Base-by-base conservation (phyloP, 495 filamentous ascomycete genomes). In the Astrothelium subdiscretum region DNA sequence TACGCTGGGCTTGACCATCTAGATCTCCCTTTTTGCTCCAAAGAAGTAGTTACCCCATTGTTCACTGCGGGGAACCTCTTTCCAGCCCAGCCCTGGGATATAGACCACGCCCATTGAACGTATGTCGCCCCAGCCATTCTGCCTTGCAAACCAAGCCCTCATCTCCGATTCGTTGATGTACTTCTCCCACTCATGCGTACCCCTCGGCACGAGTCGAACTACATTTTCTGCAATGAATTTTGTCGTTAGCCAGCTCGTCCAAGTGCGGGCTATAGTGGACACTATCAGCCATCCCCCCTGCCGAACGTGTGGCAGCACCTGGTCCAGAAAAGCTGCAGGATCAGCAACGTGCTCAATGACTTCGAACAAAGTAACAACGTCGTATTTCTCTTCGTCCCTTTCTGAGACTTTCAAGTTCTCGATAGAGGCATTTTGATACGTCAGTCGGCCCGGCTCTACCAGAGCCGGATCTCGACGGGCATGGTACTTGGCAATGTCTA, bases 31-130 rank as follows among this genome's bases (percentile, higher is more conserved):
- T 74, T 86, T 84, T 32, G 95, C 83, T 42, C 83, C 94, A 75
- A 96, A 95, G 74, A 98, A 97, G 74, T 98, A 98, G 75, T 98
- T 98, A 35, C 94, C 94, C 74, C 88, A 83, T 71, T 82, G 85
- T 78, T 98, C 94, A 58, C 89, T 87, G 10, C 89, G 88, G 18
- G 63, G 69, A 2, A 96, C 87, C 75, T 90, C 85, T 77, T 79
- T 92, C 94, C 94, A 98, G 48, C 94, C 94, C 40, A 94, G 58
- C 0, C 90, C 92, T 15, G 94, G 94, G 57, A 97, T 81, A 79
- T 94, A 98, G 27, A 95, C 77, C 29, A 92, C 88, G 0, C 94
- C 94, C 87, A 92, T 81, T n/a, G 79, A 80, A 69, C 77, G 57
- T 68, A 79, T 38, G 70, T 79, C 67, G 74, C 81, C 57, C 86